Conservation (phyloP, 257 asterid species). For the Primulina eburnea region DNA sequence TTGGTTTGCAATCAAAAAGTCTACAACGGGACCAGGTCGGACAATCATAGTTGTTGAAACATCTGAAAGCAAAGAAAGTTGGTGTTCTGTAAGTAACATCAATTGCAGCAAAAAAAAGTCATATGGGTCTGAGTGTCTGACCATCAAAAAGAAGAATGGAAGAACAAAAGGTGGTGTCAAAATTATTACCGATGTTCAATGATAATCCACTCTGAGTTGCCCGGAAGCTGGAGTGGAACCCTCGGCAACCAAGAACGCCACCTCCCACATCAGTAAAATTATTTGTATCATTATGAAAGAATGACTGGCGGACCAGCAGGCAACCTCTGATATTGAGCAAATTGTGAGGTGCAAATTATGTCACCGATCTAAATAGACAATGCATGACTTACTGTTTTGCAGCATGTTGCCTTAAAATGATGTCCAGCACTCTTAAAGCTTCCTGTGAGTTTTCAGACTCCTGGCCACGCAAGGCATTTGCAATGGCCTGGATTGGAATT, state of each 20-base stretch:
- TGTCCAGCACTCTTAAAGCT: conserved; percentile 69
- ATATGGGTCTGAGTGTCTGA: neutral
- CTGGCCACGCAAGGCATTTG: conserved; percentile 46
- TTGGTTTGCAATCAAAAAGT: conserved; percentile 74
- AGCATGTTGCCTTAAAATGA: conserved; percentile 61
- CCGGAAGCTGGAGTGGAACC: conserved; percentile 87
- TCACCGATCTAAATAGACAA: neutral
- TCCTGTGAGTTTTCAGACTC: conserved; percentile 70
- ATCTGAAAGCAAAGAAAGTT: conserved; percentile 38
- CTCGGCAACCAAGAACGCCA: conserved; percentile 87
- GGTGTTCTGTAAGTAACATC: conserved; percentile 6
- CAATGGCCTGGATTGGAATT: conserved; percentile 59
- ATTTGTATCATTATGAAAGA: conserved; percentile 67
- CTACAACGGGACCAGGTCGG: conserved; percentile 76
- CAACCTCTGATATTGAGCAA: conserved; percentile 62
- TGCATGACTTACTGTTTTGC: conserved; percentile 42
- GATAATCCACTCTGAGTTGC: conserved; percentile 85
- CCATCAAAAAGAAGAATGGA: neutral
- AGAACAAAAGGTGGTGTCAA: neutral
- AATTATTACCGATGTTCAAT: conserved; percentile 63
- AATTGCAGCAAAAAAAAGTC: neutral
- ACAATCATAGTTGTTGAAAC: conserved; percentile 88
- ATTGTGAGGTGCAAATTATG: neutral
- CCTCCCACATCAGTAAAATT: conserved; percentile 83
- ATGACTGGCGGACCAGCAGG: conserved; percentile 78